Evolutionary conservation across 176 grass and related monocot species (phyloP), one percentile per base, ranked within the genome.

Genomic region (Musa beccarii): DNA sequence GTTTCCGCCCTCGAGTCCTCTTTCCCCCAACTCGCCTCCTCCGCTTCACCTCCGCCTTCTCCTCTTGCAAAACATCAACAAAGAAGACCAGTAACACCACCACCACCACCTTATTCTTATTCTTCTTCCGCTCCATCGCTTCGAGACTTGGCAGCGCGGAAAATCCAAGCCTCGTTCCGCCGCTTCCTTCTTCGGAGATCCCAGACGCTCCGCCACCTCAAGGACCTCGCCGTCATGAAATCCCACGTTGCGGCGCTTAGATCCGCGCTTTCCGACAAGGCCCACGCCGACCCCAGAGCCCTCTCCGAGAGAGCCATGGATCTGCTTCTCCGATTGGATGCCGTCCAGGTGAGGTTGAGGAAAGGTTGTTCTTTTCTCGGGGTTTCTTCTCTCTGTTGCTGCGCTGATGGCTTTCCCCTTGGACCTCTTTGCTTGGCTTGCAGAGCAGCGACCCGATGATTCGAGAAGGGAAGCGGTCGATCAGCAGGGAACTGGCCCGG

Each of bases 371-470:
- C 55, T 85, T 22, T 53, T 14, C 53, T 62, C 78, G 28, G 17
- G 11, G 10, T 55, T 65, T 43, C 5, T 66, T 71, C 24, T 17
- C 66, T 71, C 53, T 9, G 66, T 57, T 43, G 4, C 28, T 72
- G 51, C 59, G 69, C n/a, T 10, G 2, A 20, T 29, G 26, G 3
- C 61, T 84, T 84, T 23, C 81, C 51, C 83, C 53, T 23, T 77
- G 64, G n/a, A 12, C 79, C 26, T 63, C 50, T 77, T 61, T 64
- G 23, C 53, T 72, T 23, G 69, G 17, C 34, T 56, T 53, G 73
- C 29, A 99, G 95, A 86, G 91, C 74, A 83, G 67, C 0, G 91
- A 94, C 73, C 83, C 83, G 1, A 99, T 99, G 91, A 89, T 95
- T 71, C 82, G 80, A 54, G 88, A 95, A 83, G 96, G 96, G 20